Base-by-base conservation (phyloP, 352 stramenopile species). In the Blastocystis sp. region DNA sequence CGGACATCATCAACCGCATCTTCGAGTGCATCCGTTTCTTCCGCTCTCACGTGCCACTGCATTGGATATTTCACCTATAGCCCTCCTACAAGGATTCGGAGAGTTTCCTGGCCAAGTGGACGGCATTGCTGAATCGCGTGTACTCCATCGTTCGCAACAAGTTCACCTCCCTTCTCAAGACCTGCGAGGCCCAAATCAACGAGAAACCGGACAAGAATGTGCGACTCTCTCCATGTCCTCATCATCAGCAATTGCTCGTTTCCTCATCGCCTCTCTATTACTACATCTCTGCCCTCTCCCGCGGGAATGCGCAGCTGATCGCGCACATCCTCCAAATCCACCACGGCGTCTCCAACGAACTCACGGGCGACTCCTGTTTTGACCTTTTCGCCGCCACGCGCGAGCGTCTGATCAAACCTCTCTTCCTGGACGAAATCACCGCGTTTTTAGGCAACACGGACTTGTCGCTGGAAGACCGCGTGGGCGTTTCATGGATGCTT, bases 1-100 rank as follows among this genome's bases (percentile, higher is more conserved):
- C 24, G 21, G 43, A 34, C 11, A 81, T 81, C 28, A 68, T 81
- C 52, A 68, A 21, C 40, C 71, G 71, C 38, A 68, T 81, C n/a
- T 81, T 81, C 59, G 71, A 81, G 3, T 81, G 71, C 34, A 59
- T 81, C 17, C 71, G 63, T 7, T 81, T 81, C 40, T 81, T 81
- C 71, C 43, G 52, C 43, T 81, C 71, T 7, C 71, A 81, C 45
- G 71, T 66, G 66, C 11, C 19, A 9, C n/a, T 61, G 10, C 14
- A 45, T 4, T 24, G 14, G 24, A 42, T 6, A 17, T 38, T 3
- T 79, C 3, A 24, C 3, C 24, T 24, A 34, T 52, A 81, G 71
- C 71, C 71, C 19, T 64, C 45, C 4, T 81, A 81, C 59, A 81
- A 81, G 45, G 71, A 81, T 28, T 66, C 43, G 21, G 43, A 24